These are phyloP conservation scores for Backusella psychrophila DNA, from an alignment of 192 early-diverging fungal species.

Conservation along the genomic window DNA sequence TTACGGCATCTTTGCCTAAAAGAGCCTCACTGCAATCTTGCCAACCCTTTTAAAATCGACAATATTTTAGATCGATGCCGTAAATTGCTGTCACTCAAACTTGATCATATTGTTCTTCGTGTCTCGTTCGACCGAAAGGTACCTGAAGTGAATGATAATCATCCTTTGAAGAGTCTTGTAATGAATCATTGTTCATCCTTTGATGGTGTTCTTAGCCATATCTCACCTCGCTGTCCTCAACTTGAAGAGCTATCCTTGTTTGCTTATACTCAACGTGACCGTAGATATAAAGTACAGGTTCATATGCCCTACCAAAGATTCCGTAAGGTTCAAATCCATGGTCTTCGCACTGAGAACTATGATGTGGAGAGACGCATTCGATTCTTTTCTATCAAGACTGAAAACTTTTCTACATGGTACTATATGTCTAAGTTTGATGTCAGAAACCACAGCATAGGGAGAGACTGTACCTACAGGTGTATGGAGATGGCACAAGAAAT, in stretches of 20 bases:
- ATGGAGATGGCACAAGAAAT: neutral
- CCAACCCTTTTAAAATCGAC: neutral
- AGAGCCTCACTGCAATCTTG: neutral
- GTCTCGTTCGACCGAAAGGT: neutral
- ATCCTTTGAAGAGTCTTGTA: neutral
- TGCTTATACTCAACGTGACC: neutral
- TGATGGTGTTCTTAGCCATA: neutral
- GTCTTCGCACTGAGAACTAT: neutral
- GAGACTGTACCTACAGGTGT: neutral
- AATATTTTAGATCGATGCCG: neutral
- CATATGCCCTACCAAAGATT: neutral
- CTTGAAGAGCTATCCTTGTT: neutral
- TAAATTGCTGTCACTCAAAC: neutral
- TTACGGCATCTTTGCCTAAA: neutral
- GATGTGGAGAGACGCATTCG: neutral
- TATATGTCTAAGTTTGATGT: neutral
- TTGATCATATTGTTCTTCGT: conserved; percentile 1
- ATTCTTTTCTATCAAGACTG: neutral
- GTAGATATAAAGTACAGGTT: neutral
- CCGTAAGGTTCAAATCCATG: neutral
- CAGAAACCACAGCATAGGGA: neutral
- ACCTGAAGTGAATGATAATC: neutral
- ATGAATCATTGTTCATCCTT: neutral
- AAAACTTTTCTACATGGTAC: neutral
- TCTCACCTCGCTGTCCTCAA: neutral